Evolutionary conservation across 345 rosid genomes (phyloP), one percentile per base, ranked within the genome.

Genomic region (Corchorus olitorius): DNA sequence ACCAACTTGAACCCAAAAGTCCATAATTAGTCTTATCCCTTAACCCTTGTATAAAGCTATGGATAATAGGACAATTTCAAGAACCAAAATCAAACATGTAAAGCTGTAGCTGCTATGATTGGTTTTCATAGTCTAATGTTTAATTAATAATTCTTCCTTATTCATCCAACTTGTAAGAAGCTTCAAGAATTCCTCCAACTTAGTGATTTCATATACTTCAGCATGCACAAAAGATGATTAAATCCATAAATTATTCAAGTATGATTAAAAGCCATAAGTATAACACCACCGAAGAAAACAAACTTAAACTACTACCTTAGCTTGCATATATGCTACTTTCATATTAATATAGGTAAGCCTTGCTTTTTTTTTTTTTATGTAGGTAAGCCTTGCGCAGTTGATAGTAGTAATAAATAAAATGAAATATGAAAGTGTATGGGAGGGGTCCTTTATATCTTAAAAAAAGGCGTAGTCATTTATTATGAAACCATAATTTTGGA

Each of bases 181-280:
- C 96, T 71, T 86, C 72, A 79, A n/a, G n/a, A 96, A 96, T 63
- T 89, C 93, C 99, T 92, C n/a, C n/a, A n/a, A n/a, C n/a, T n/a
- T n/a, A n/a, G n/a, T 4, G 92, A 79, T 78, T 78, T 93, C 98
- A 6, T 88, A 88, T 64, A 91, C 98, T 69, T 89, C 92, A 2
- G 97, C 98, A 98, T 96, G 92, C 83, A 78, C 39, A 65, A 45
- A 39, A 46, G n/a, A 22, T 12, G 2, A 64, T 45, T 14, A 48
- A 61, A 59, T 61, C 16, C 56, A 45, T 59, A 16, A 46, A 45
- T 45, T 5, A 39, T 39, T 39, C 3, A 41, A 66, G 27, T 41
- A 49, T 33, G 3, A 19, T 73, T 6, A 6, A 27, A 7, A 3
- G 2, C 46, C 34, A 53, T 8, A 19, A 5, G 13, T 71, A 48